phyloP scores from a whole-genome alignment of 2,329 filamentous ascomycete species.

The Talaromyces amestolkiae region DNA sequence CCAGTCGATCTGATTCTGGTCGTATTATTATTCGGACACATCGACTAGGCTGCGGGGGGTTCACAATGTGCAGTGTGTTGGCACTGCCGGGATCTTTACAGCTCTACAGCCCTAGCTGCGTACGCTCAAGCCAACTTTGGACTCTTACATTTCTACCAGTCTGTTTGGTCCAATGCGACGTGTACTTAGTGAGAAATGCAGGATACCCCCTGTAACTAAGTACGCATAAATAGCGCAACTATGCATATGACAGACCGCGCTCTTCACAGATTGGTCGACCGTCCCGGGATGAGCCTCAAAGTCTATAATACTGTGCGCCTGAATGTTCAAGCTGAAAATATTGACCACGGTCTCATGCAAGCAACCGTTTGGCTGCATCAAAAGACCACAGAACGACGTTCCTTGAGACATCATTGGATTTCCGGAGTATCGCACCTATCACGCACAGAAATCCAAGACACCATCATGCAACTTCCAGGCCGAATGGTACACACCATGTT shows the following conservation, averaged over 20 bases:
- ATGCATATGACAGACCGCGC: not conserved
- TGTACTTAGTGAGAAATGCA: not conserved
- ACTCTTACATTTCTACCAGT: not conserved
- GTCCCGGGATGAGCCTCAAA: conserved; percentile 5
- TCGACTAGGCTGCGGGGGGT: not conserved
- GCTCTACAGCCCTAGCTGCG: not conserved
- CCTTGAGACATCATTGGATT: not conserved
- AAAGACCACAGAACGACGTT: not conserved
- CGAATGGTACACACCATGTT: not conserved
- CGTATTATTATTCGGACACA: not conserved
- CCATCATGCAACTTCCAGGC: not conserved
- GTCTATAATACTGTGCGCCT: not conserved
- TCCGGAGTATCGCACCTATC: conserved; percentile 3
- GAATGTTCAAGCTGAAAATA: not conserved
- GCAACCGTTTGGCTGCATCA: not conserved
- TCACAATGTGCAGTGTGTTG: conserved; percentile 5
- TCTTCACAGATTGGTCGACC: conserved; percentile 8
- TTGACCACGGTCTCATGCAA: not conserved
- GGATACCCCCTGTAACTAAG: not conserved
- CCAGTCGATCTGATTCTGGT: not conserved
- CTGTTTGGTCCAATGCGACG: not conserved
- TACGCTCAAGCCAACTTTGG: not conserved
- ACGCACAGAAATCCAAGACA: not conserved
- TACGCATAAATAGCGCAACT: not conserved
- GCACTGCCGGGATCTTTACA: not conserved